These are phyloP conservation scores for Xylaria sp. DNA, from an alignment of 2,329 filamentous ascomycete species.

Conservation along the genomic window DNA sequence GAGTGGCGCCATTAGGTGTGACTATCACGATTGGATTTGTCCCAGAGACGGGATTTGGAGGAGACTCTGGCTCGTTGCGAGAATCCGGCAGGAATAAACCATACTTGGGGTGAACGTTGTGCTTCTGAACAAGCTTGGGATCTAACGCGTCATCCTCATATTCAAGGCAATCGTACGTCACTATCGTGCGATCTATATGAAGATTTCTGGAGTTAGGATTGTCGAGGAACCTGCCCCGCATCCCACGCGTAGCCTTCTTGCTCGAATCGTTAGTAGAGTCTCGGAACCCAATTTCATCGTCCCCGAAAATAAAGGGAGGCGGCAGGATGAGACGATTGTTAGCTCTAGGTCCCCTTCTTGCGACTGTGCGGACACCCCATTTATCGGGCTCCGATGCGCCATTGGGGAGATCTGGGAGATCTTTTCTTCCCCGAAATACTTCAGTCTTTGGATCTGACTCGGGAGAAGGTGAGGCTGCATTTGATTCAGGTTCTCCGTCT, in stretches of 20 bases:
- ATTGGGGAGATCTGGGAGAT: slow-evolving; percentile 53
- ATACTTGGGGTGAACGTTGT: slow-evolving; percentile 64
- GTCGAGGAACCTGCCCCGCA: slow-evolving; percentile 65
- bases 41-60: slow-evolving; percentile 56
- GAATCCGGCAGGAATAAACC: slow-evolving; percentile 64
- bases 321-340: slow-evolving; percentile 67
- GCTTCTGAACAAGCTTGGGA: slow-evolving; percentile 60
- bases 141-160: slow-evolving; percentile 64
- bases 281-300: slow-evolving; percentile 68
- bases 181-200: slow-evolving; percentile 66
- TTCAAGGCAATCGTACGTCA: slow-evolving; percentile 63
- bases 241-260: slow-evolving; percentile 63
- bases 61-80: slow-evolving; percentile 57
- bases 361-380: slow-evolving; percentile 62
- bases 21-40: slow-evolving; percentile 63
- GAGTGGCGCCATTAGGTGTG: slow-evolving; percentile 59
- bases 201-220: slow-evolving; percentile 65
- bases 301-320: slow-evolving; percentile 59
- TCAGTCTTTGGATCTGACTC: slow-evolving; percentile 43
- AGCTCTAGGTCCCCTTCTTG: slow-evolving; percentile 54
- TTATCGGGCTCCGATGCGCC: slow-evolving; percentile 62
- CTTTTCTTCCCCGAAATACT: slow-evolving; percentile 41
- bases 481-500: slow-evolving; percentile 51
- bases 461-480: slow-evolving; percentile 47
- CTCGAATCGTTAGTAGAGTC: slow-evolving; percentile 68